These are phyloP conservation scores for Cichorium intybus DNA, from an alignment of 140 eudicot genomes.

Conservation along the genomic window DNA sequence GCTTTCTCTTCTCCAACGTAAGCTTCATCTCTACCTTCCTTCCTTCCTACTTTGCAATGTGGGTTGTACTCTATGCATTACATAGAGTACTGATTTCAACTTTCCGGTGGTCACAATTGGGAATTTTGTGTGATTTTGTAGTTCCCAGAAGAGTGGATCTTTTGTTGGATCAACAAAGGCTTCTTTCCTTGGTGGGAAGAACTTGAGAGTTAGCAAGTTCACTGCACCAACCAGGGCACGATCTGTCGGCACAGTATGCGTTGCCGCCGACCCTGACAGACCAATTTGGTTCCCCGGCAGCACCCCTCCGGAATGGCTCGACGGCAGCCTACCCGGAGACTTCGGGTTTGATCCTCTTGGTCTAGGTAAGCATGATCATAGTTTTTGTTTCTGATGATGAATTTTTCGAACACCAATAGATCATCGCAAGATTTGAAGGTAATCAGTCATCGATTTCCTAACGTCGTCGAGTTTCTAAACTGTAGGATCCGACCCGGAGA, in stretches of 20 bases:
- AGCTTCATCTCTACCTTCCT: not conserved
- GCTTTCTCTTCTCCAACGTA: slow-evolving; percentile 78
- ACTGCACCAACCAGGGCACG: slow-evolving; percentile 41
- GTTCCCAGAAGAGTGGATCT: slow-evolving; percentile 68
- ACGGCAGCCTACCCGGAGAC: slow-evolving; percentile 99
- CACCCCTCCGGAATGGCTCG: slow-evolving; percentile 98
- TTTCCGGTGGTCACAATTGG: not conserved
- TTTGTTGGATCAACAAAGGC: slow-evolving; percentile 72
- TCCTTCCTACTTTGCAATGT: not conserved
- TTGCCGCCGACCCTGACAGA: slow-evolving; percentile 85
- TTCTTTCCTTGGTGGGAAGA: slow-evolving; percentile 78
- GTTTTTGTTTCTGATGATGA: not conserved
- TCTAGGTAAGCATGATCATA: slow-evolving; percentile 49
- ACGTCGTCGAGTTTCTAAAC: slow-evolving; percentile 3
- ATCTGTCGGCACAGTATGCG: slow-evolving; percentile 45
- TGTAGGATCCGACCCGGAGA: slow-evolving; percentile 94
- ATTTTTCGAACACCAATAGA: not conserved
- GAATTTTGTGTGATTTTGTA: slow-evolving; percentile 18
- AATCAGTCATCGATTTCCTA: not conserved
- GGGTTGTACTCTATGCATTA: slow-evolving; percentile 6
- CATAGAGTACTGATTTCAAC: not conserved
- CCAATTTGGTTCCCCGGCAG: slow-evolving; percentile 99
- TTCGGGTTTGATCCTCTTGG: slow-evolving; percentile 99
- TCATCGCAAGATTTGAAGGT: not conserved
- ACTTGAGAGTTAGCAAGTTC: slow-evolving; percentile 53